These are phyloP conservation scores for Blumeria graminis DNA, from an alignment of 2,329 filamentous ascomycete genomes.

Conservation along the genomic window DNA sequence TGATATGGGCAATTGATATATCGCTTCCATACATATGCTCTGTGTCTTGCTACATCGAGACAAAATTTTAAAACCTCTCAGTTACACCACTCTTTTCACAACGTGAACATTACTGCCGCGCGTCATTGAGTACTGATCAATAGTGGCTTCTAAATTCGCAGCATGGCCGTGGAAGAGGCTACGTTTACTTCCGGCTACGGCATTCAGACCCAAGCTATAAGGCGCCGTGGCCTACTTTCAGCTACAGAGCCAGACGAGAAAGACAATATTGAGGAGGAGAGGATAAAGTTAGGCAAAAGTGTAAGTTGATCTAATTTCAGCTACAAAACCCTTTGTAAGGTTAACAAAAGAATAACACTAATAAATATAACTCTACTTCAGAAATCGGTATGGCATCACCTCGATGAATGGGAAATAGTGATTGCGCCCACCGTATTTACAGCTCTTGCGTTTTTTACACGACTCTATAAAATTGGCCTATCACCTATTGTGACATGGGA, in stretches of 20 bases:
- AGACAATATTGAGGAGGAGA: constrained; percentile 24
- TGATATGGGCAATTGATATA: too few relatives aligned
- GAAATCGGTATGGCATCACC: constrained; percentile 19
- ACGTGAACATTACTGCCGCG: too few relatives aligned
- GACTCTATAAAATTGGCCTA: constrained; percentile 45
- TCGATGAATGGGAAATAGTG: constrained; percentile 39
- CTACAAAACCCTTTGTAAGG: too few relatives aligned
- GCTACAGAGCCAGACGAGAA: neutral
- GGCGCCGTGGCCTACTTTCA: constrained; percentile 28
- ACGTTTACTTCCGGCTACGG: constrained; percentile 36
- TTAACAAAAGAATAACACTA: too few relatives aligned
- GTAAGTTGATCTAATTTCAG: constrained; percentile 15
- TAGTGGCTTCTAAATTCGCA: too few relatives aligned
- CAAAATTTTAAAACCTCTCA: too few relatives aligned
- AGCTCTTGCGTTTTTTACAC: constrained; percentile 37
- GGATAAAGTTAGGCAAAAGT: constrained; percentile 34
- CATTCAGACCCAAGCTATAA: constrained; percentile 25
- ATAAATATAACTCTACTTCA: too few relatives aligned
- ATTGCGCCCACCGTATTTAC: constrained; percentile 38
- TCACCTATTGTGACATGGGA: constrained; percentile 56
- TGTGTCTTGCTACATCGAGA: too few relatives aligned
- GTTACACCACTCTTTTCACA: too few relatives aligned
- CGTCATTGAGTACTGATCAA: too few relatives aligned
- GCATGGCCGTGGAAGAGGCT: constrained; percentile 21
- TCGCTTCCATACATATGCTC: too few relatives aligned